A percentile compares a stretch with the other conserved stretches of the same genome.
These are phyloP conservation scores for Rubia tinctorum DNA, from an alignment of 305 asterid genomes.

Conservation along the genomic window DNA sequence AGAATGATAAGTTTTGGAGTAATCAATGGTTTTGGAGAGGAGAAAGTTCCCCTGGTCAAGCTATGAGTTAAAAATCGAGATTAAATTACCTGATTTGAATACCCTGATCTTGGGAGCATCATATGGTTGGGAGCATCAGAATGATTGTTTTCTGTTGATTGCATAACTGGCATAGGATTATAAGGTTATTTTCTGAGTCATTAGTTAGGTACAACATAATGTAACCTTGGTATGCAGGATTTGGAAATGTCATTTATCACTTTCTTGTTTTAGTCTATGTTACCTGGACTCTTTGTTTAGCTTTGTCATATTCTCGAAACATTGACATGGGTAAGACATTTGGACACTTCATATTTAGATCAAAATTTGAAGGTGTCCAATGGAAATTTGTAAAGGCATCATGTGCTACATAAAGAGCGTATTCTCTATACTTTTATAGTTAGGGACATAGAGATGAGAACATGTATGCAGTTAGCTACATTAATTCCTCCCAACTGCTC, in stretches of 20 bases:
- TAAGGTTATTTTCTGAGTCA: slow-evolving; percentile 3
- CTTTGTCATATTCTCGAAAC: too few relatives aligned
- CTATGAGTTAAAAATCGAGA: background rate
- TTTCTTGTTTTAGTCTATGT: background rate
- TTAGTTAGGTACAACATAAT: background rate
- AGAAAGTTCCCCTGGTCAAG: background rate
- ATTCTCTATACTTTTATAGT: background rate
- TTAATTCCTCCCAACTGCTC: too few relatives aligned
- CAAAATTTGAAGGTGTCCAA: slow-evolving; percentile 33
- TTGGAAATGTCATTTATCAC: background rate
- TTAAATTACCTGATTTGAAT: too few relatives aligned
- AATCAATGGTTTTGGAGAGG: background rate
- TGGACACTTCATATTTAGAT: background rate
- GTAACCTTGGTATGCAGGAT: background rate
- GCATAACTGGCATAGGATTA: background rate
- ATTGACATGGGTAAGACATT: too few relatives aligned
- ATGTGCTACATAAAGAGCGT: slow-evolving; percentile 9
- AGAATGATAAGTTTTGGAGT: background rate
- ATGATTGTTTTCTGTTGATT: background rate
- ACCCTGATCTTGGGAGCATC: too few relatives aligned
- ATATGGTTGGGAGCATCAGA: too few relatives aligned
- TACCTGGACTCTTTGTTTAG: slow-evolving; percentile 20
- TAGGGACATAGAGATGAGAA: background rate
- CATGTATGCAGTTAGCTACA: background rate
- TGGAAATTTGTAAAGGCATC: slow-evolving; percentile 27